Conservation (phyloP, 306 rosid species). For the Fagus sylvatica region DNA sequence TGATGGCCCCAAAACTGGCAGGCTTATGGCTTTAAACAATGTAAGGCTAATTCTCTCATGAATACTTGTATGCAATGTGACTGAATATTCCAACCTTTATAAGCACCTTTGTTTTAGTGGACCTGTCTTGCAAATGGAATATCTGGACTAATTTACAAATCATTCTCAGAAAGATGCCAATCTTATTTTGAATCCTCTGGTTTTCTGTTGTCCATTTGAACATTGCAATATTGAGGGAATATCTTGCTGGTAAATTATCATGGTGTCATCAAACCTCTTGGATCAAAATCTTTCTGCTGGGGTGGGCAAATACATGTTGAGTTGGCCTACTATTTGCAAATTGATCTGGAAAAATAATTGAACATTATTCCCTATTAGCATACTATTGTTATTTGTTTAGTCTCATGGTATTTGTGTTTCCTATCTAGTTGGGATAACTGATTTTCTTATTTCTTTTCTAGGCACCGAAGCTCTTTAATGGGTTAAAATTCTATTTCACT, state of each 20-base stretch:
- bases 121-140: constrained; percentile 9
- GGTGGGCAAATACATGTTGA: not conserved
- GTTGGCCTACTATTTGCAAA: not conserved
- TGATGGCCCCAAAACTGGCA: constrained; percentile 83
- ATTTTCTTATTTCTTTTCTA: constrained; percentile 31
- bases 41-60: constrained; percentile 42
- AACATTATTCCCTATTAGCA: not conserved
- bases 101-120: not conserved
- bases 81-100: constrained; percentile 9
- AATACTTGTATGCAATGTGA: constrained; percentile 20
- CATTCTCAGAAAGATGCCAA: not conserved
- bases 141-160: constrained; percentile 8
- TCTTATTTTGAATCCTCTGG: not conserved
- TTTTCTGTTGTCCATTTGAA: not conserved
- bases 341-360: not conserved
- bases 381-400: not conserved
- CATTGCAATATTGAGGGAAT: not conserved
- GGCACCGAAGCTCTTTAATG: constrained; percentile 72
- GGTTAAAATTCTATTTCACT: constrained; percentile 62
- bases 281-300: not conserved
- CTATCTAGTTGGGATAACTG: not conserved
- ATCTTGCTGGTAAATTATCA: not conserved
- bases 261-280: not conserved
- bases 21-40: constrained; percentile 54
- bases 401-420: not conserved